Base-by-base conservation (phyloP, 2,329 filamentous ascomycete species). In the Xylaria sp. region DNA sequence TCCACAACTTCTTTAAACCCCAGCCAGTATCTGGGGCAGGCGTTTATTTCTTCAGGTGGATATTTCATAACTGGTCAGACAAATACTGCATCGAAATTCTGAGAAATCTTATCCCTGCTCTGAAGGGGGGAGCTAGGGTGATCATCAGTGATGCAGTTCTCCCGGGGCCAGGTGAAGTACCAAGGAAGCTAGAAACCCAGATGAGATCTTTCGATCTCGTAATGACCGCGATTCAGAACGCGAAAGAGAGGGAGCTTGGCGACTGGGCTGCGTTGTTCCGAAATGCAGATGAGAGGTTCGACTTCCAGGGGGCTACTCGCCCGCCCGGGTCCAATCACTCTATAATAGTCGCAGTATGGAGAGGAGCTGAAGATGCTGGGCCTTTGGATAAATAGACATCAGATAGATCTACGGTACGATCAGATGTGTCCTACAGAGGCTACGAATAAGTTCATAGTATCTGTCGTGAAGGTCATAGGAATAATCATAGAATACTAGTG, bases 1-100 rank as follows among this genome's bases (percentile, higher is more conserved):
- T 71, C 2, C 80, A 86, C 73, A 79, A 84, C 69, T 82, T 86
- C 68, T 83, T 86, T 71, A 73, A 75, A 7, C 77, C 79, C 3
- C 83, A 86, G 72, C 80, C 82, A 8, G 74, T 83, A 1, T 54
- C 73, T 13, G 65, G 62, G 2, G 70, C 70, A 1, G 70, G 68
- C 33, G 65, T 70, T 2, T 72, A 70, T 13, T 62, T 72, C 31
- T 70, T 68, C 39, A 62, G 70, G 3, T 70, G 55, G 65, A 68
- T 72, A 43, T 70, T 72, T 31, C 65, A 72, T 51, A 72, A 72
- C 39, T 72, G 65, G 70, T 70, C 68, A 0, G 68, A 72, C 31
- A 70, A 70, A 25, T 67, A 72, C 20, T 55, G 18, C 25, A 62
- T 70, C 33, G 7, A 64, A 28, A 68, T 72, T 18, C 23, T 72